Base-by-base conservation (phyloP, 306 rosid species). In the Dryas alaskensis region DNA sequence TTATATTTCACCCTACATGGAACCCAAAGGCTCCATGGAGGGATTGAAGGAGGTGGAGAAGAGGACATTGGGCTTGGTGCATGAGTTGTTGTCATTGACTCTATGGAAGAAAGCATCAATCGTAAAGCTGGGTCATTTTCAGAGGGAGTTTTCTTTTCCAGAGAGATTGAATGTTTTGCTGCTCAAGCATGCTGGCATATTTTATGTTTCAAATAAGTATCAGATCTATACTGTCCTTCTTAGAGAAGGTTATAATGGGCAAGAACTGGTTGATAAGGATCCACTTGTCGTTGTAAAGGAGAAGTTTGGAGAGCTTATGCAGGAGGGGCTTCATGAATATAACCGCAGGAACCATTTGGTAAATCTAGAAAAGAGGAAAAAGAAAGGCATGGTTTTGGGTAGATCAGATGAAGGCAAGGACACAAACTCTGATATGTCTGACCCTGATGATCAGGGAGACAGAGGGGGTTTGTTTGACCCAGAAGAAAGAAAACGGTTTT, bases 271-370 rank as follows among this genome's bases (percentile, higher is more conserved):
- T 44, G 76, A 89, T 42, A 93, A 89, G 82, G 96, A 91, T 86
- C 93, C 97, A 27, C 39, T 93, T 27, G 93, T 90, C 27, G 81
- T 81, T 70, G 87, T 84, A 39, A 93, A 93, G 79, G 98, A 89
- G 54, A 91, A 80, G 39, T 89, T 93, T 79, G 97, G 98, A 67
- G 96, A 93, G 66, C 47, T 93, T 73, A 93, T 93, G 98, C 96
- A 86, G 76, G 98, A 89, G 69, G 98, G 98, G 27, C 97, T 90
- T 78, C 96, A 93, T 75, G 98, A 93, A 81, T 93, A 83, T 69
- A 90, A 90, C 67, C 82, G 84, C 49, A 73, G 96, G 86, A 92
- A 73, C 3, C 78, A 73, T 12, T 57, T 72, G 7, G 54, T 63
- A 53, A 90, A 93, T 66, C 31, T 86, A 54, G 96, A 93, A 11